Evolutionary conservation across 2,329 filamentous ascomycete genomes (phyloP), one percentile per base, ranked within the genome.

Genomic region (Escovopsis sp.): DNA sequence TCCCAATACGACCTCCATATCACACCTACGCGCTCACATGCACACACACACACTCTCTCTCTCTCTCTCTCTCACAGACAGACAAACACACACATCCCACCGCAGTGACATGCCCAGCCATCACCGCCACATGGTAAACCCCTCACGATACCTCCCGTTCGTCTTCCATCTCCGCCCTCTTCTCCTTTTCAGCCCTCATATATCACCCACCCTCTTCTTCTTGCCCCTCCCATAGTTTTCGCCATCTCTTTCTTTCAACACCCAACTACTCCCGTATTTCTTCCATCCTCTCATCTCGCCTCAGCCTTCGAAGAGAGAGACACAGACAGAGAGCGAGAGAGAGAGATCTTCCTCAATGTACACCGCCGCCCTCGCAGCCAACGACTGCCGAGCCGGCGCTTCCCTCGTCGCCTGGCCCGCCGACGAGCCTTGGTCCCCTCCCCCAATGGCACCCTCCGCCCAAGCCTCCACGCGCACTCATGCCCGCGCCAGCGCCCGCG

Each of bases 401-500:
- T 53, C 46, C 28, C 45, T 58, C 23, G 49, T 49, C 12, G 53
- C 56, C 26, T 57, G 55, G 56, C 55, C 55, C 0, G 39, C 49
- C 19, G 53, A 54, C 34, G 53, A 58, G 47, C 47, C 50, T 4
- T 52, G 49, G 33, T 30, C 42, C 30, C 35, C 30, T 18, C 48
- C 44, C 35, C 44, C 41, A 19, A 26, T 40, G 12, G 33, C 26
- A 8, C 18, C 15, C 9, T 12, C 36, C 18, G 33, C 15, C 26
- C n/a, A 34, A 41, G 18, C 33, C 18, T 26, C 26, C 32, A n/a
- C 18, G 15, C 10, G 33, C 11, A 5, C 12, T n/a, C 15, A 12
- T 26, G 36, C 26, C 33, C 36, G 12, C 36, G 23, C 19, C 12
- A 4, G 23, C 4, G 23, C 23, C 23, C 4, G 4, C 3, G 6